Percentiles rank a stretch among this genome's conserved stretches.
Conservation (phyloP, 164 flowering plant species). For the Vitis rotundifolia region DNA sequence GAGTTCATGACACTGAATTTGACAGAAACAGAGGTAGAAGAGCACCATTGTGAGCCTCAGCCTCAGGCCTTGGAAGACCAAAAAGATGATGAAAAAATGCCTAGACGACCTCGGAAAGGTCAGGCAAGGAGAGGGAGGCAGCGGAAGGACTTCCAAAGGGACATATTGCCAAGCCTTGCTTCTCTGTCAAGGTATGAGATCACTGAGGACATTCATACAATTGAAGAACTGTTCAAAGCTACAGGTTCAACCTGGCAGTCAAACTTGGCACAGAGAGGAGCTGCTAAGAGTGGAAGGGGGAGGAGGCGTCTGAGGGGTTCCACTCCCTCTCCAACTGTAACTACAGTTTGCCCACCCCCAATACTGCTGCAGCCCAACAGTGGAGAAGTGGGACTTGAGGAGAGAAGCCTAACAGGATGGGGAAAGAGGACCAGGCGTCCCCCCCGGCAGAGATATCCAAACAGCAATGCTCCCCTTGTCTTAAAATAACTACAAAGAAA, state of each 20-base stretch:
- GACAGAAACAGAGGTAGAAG: slow-evolving; percentile 29
- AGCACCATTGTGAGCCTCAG: slow-evolving; percentile 7
- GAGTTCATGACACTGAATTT: slow-evolving; percentile 46
- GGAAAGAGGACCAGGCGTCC: slow-evolving; percentile 36
- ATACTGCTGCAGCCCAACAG: slow-evolving; percentile 1
- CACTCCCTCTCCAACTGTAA: slow-evolving; percentile 1
- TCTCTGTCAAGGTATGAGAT: slow-evolving; percentile 41
- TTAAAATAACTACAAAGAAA: slow-evolving; percentile 1
- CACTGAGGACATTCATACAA: slow-evolving; percentile 39
- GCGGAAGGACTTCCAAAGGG: slow-evolving; percentile 48
- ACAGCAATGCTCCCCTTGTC: not conserved
- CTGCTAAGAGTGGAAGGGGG: slow-evolving; percentile 26
- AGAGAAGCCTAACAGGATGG: slow-evolving; percentile 32
- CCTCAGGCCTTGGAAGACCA: not conserved
- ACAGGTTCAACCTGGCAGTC: slow-evolving; percentile 34
- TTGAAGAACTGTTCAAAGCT: slow-evolving; percentile 37
- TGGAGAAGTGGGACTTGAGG: slow-evolving; percentile 22
- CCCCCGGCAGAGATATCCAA: slow-evolving; percentile 21
- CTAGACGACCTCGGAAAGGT: slow-evolving; percentile 34
- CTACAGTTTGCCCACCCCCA: slow-evolving; percentile 5
- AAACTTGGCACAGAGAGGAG: slow-evolving; percentile 17
- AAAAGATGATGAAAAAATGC: slow-evolving; percentile 10
- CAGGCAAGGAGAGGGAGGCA: slow-evolving; percentile 42
- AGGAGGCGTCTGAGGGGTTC: slow-evolving; percentile 22
- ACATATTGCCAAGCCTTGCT: slow-evolving; percentile 40